Conservation (phyloP, 1,139 yeast species). For the Sugiyamaella japonica region DNA sequence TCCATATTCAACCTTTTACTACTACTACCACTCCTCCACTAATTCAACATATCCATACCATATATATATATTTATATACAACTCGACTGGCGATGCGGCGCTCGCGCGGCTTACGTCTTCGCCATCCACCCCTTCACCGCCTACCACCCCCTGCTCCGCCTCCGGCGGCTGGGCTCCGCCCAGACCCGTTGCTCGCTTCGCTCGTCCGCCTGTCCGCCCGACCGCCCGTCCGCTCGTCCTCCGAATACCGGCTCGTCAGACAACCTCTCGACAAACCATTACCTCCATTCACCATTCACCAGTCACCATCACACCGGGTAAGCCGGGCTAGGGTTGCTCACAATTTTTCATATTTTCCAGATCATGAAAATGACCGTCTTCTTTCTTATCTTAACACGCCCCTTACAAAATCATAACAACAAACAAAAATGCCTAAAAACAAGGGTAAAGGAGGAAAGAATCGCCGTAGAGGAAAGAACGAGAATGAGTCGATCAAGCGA, state of each 20-base stretch:
- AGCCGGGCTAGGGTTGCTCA: conserved; percentile 5
- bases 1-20: conserved; percentile 65
- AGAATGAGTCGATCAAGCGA: conserved; percentile 86
- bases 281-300: no score
- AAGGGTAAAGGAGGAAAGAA: conserved; percentile 65
- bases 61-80: not conserved
- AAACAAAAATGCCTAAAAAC: conserved; percentile 51
- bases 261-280: no score
- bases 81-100: not conserved
- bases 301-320: not conserved
- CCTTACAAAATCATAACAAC: not conserved
- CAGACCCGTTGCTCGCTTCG: not conserved
- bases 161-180: not conserved
- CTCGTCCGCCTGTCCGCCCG: not conserved
- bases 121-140: no score
- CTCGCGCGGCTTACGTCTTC: no score
- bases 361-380: not conserved
- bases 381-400: not conserved
- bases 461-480: conserved; percentile 99
- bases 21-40: no score
- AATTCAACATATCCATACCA: no score
- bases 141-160: not conserved
- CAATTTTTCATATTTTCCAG: conserved; percentile 5
- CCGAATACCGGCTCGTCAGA: no score
- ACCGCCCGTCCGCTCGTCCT: no score